Conservation (phyloP, 129 eudicot genomes). For the carrot (Daucus carota) region DNA sequence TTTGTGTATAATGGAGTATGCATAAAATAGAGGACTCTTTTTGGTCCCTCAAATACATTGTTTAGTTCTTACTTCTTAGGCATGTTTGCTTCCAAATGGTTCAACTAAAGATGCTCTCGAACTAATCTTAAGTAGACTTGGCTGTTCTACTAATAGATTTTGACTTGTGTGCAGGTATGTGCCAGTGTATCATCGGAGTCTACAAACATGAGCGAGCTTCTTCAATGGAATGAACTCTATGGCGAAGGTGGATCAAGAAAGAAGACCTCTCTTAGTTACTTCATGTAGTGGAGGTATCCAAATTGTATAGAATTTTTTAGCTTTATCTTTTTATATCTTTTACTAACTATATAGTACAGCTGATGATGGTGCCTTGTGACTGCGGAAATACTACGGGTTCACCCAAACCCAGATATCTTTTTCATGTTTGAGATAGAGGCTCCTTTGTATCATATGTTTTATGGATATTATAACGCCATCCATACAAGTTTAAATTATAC, state of each 20-base stretch:
- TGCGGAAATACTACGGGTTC: conserved; percentile 35
- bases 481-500: conserved; percentile 7
- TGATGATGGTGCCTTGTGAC: conserved; percentile 28
- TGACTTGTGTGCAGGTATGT: conserved; percentile 49
- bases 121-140: not conserved
- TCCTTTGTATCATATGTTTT: conserved; percentile 38
- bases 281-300: conserved; percentile 55
- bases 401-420: not conserved
- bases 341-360: conserved; percentile 19
- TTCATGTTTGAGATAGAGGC: not conserved
- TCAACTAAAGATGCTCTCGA: not conserved
- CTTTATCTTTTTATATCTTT: conserved; percentile 11
- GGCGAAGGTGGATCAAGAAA: conserved; percentile 98
- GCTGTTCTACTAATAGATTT: not conserved
- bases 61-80: not conserved
- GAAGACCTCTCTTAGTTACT: conserved; percentile 75
- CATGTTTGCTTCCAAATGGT: not conserved
- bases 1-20: not conserved
- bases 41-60: not conserved
- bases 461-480: conserved; percentile 21
- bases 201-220: conserved; percentile 75
- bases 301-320: conserved; percentile 34
- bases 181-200: conserved; percentile 96
- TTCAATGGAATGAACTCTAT: conserved; percentile 84
- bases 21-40: not conserved